Evolutionary conservation across 208 protist species (phyloP), one percentile per base, ranked within the genome.

Genomic region (Crithidia bombi): DNA sequence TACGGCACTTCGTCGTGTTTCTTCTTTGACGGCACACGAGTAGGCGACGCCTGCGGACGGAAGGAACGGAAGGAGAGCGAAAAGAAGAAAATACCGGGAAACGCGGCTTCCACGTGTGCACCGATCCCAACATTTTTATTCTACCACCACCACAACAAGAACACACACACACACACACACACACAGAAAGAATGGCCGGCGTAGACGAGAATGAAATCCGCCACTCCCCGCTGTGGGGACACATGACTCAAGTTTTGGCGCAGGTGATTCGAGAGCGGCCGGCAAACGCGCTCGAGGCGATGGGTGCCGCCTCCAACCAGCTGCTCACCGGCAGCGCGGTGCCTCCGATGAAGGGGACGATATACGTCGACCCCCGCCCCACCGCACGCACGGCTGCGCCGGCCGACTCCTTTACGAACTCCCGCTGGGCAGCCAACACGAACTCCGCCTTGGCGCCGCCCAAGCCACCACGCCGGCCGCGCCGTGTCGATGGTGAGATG

Each of bases 171-270:
- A 59, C 4, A 65, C 46, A n/a, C 4, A 41, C 46, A 51, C 23
- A 51, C 5, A 23, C 5, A 47, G 41, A 57, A 65, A 43, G 61
- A 54, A 92, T 88, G 79, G 44, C 87, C 26, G 87, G 79, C 11
- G 28, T 93, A 43, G 78, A 79, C 21, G 86, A 83, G 41, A 71
- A 87, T 49, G 70, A 83, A 32, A 86, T 97, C 41, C 73, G 80
- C 12, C 72, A 82, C 59, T 89, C 92, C 32, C 85, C 92, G 2
- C 39, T 95, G 66, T 97, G 92, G 90, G 62, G 89, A 21, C 92
- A 97, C 86, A 87, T 97, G 87, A 82, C 81, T 49, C 72, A 87
- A 49, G 83, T 92, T 23, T 75, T 97, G 25, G 78, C 90, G 32
- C 77, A 91, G 25, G 78, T 97, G 50, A 67, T 94, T 14, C 79